Percentiles rank a stretch among this genome's conserved stretches.
These are phyloP conservation scores for Cladosporium sp. DNA, from an alignment of 2,329 filamentous ascomycete species.

Conservation along the genomic window DNA sequence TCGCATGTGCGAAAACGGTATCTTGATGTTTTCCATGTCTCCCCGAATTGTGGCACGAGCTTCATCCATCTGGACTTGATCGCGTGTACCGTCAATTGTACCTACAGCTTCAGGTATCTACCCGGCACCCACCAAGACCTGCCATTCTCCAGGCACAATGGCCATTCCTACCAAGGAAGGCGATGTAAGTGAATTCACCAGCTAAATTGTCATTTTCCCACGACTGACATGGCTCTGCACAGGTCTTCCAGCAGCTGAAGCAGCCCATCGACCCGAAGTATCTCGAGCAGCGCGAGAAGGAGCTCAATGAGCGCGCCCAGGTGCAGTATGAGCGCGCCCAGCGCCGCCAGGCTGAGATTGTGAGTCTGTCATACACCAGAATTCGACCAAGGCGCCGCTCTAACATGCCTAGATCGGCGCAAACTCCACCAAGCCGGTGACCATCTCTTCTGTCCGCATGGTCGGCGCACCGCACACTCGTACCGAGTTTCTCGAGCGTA, in stretches of 20 bases:
- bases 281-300: conserved; percentile 56
- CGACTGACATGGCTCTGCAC: neutral
- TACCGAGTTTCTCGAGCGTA: conserved; percentile 72
- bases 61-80: too few relatives aligned
- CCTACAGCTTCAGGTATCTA: too few relatives aligned
- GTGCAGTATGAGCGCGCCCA: conserved; percentile 60
- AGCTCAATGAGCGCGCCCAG: conserved; percentile 55
- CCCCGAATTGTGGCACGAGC: too few relatives aligned
- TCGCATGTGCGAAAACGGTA: too few relatives aligned
- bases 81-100: too few relatives aligned
- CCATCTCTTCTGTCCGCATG: conserved; percentile 79
- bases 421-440: conserved; percentile 83
- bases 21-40: too few relatives aligned
- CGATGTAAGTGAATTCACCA: conserved; percentile 1
- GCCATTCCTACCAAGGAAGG: conserved; percentile 2
- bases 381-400: neutral
- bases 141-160: neutral
- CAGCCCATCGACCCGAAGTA: conserved; percentile 56
- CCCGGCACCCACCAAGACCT: too few relatives aligned
- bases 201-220: too few relatives aligned
- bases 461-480: conserved; percentile 82
- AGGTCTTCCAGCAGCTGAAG: conserved; percentile 60
- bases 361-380: conserved; percentile 34
- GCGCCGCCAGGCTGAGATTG: conserved; percentile 60
- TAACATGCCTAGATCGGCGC: conserved; percentile 58